A percentile compares a stretch with the other conserved stretches of the same genome.
phyloP scores from a whole-genome alignment of 352 stramenopile genomes.

The Pythium volutum region DNA sequence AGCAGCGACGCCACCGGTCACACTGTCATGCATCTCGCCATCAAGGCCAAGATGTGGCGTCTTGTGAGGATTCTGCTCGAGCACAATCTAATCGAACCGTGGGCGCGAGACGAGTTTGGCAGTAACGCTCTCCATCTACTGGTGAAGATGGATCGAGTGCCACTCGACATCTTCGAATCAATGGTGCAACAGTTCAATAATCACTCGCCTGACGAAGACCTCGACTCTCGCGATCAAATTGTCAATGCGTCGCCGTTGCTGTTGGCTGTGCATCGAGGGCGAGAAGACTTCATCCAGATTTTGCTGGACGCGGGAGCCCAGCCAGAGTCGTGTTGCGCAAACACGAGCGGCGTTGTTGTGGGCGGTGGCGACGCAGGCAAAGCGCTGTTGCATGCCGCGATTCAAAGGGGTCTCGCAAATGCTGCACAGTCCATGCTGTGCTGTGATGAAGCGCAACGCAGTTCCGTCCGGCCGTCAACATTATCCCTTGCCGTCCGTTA shows the following conservation, averaged over 20 bases:
- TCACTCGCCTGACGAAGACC: background rate
- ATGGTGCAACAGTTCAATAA: constrained; percentile 28
- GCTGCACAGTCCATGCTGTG: constrained; percentile 1
- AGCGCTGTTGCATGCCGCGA: background rate
- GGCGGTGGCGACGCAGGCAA: background rate
- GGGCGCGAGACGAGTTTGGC: constrained; percentile 39
- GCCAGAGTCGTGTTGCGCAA: background rate
- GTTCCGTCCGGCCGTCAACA: background rate
- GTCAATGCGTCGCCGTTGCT: constrained; percentile 59
- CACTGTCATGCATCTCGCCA: constrained; percentile 52
- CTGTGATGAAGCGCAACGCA: background rate
- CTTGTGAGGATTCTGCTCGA: constrained; percentile 52
- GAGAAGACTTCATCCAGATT: constrained; percentile 47
- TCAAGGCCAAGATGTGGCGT: constrained; percentile 59
- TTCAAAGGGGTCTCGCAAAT: constrained; percentile 2
- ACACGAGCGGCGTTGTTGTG: background rate
- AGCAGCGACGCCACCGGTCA: constrained; percentile 45
- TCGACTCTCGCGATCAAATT: constrained; percentile 29
- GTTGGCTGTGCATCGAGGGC: constrained; percentile 47
- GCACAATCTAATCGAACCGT: constrained; percentile 40
- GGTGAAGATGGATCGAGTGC: constrained; percentile 49
- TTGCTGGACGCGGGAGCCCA: constrained; percentile 27
- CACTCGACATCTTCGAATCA: constrained; percentile 35
- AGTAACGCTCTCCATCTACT: constrained; percentile 63
- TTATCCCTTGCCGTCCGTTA: constrained; percentile 53